Base-by-base conservation (phyloP, 129 eudicot genomes). In the Escallonia rubra region DNA sequence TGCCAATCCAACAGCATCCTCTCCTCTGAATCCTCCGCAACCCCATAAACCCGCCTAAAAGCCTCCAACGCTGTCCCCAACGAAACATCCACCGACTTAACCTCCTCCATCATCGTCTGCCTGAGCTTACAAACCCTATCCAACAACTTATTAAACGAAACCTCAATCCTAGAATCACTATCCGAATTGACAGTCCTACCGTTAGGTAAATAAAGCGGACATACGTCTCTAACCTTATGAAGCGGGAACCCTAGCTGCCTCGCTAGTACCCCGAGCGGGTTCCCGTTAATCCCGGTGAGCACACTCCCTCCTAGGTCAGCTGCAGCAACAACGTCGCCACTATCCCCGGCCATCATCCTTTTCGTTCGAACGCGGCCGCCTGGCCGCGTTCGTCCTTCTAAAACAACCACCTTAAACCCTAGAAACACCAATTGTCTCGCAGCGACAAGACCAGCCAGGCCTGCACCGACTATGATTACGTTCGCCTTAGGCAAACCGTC, bases 111-210 rank as follows among this genome's bases (percentile, higher is more conserved):
- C 87, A 93, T 89, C 11, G 89, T 79, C 74, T 93, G 99, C 76
- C 99, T 77, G 67, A 93, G 95, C 86, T 93, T 93, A 75, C 96
- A 93, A 34, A 93, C 99, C 78, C 95, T 93, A 82, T 93, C 99
- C 62, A 93, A 63, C 78, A 93, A 65, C 62, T 93, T 89, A 79
- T 93, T 93, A 69, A 93, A 93, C 0, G 91, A 74, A 14, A 66
- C 77, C 45, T 93, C 99, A 43, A 93, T 95, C 50, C 76, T 83
- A 10, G 99, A 84, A 85, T 93, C 99, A 13, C 80, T 81, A 59
- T 86, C 96, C 4, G 92, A 77, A 76, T 93, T 82, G 4, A 93
- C 96, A 67, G 88, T 78, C 59, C 79, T 84, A 11, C 99, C 99
- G 66, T 89, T 72, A 5, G 99, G 99, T 51, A 89, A 69, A 82